These are phyloP conservation scores for Clarireedia homoeocarpa DNA, from an alignment of 2,329 filamentous ascomycete genomes.

Conservation along the genomic window DNA sequence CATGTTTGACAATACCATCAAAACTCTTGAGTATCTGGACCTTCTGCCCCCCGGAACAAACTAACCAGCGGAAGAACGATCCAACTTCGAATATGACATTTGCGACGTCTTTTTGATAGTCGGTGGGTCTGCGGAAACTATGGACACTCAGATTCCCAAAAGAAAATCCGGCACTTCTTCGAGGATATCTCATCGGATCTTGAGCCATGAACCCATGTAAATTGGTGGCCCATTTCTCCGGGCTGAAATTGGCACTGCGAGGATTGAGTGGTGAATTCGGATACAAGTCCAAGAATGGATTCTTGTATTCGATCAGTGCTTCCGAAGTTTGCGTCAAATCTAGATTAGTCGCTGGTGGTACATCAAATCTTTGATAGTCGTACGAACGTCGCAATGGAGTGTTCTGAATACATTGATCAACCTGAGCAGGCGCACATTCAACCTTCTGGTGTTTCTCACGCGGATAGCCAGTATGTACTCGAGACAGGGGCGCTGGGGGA, in stretches of 20 bases:
- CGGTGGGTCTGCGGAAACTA: constrained; percentile 58
- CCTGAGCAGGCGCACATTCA: constrained; percentile 1
- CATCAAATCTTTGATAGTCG: background rate
- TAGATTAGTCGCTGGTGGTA: background rate
- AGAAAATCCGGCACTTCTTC: constrained; percentile 52
- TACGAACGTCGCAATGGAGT: background rate
- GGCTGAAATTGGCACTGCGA: constrained; percentile 41
- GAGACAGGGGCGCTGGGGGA: constrained; percentile 3
- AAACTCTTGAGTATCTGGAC: constrained; percentile 51
- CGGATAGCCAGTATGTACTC: constrained; percentile 7
- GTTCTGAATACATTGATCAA: background rate
- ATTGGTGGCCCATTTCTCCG: constrained; percentile 39
- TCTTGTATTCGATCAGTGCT: background rate
- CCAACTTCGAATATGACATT: constrained; percentile 48
- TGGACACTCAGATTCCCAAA: constrained; percentile 63
- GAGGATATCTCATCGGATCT: constrained; percentile 34
- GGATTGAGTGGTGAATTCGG: constrained; percentile 36
- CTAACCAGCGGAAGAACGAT: constrained; percentile 36
- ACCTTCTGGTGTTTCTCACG: constrained; percentile 9
- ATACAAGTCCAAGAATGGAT: constrained; percentile 11
- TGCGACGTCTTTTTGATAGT: constrained; percentile 60
- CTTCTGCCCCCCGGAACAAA: constrained; percentile 46
- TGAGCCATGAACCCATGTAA: constrained; percentile 28
- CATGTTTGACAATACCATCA: constrained; percentile 52
- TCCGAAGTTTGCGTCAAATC: background rate